Conservation (phyloP, 2,329 filamentous ascomycete genomes). For the Trichoderma koningiopsis region DNA sequence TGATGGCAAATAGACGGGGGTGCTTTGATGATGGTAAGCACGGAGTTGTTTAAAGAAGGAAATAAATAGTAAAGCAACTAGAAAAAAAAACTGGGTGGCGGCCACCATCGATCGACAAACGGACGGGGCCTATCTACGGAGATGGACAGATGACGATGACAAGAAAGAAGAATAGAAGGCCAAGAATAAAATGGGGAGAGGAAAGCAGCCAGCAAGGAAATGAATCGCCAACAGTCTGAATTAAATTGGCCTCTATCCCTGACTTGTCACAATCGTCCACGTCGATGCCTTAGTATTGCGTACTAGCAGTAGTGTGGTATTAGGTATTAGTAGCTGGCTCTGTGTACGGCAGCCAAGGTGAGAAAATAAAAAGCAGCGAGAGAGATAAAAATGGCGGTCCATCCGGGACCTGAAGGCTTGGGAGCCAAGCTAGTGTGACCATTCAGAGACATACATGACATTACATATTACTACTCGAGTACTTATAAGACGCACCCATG, state of each 20-base stretch:
- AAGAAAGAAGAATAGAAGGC: neutral
- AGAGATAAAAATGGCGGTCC: neutral
- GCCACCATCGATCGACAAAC: neutral
- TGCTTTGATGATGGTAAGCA: neutral
- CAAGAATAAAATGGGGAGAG: neutral
- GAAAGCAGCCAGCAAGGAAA: neutral
- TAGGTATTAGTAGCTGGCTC: neutral
- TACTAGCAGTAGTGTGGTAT: neutral
- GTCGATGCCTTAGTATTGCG: neutral
- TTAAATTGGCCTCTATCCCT: neutral
- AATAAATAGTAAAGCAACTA: neutral
- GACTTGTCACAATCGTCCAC: conserved; percentile 14
- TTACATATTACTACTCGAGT: neutral
- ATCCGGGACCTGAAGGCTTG: neutral
- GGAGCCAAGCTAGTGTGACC: conserved; percentile 11
- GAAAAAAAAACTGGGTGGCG: neutral
- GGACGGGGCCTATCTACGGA: neutral
- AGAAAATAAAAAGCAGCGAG: neutral
- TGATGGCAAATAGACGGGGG: neutral
- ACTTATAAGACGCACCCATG: neutral
- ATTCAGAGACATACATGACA: conserved; percentile 13
- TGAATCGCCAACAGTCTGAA: neutral
- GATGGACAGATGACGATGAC: neutral
- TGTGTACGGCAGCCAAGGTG: neutral
- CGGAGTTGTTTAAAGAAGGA: neutral